These are phyloP conservation scores for Phytophthora constricta DNA, from an alignment of 352 stramenopile genomes.

Conservation along the genomic window DNA sequence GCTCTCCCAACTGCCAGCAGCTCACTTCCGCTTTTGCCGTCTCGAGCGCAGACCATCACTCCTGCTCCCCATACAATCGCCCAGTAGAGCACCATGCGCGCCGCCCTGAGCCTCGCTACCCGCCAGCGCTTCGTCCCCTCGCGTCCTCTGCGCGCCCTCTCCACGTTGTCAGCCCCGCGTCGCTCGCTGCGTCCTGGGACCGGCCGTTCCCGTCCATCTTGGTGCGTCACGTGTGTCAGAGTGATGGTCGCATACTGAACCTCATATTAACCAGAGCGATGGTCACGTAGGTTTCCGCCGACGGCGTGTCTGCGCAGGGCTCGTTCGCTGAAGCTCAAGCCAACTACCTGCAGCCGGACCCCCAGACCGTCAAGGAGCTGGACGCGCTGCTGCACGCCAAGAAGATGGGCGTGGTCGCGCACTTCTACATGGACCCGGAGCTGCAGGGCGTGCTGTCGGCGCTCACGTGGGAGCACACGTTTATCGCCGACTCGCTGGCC, in stretches of 20 bases:
- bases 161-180: slow-evolving; percentile 36
- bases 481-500: slow-evolving; percentile 96
- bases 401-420: slow-evolving; percentile 96
- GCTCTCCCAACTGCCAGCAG: neutral
- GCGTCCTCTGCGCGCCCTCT: slow-evolving; percentile 2
- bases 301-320: slow-evolving; percentile 76
- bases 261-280: slow-evolving; percentile 20
- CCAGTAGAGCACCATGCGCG: slow-evolving; percentile 39
- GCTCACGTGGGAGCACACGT: slow-evolving; percentile 90
- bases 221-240: slow-evolving; percentile 39
- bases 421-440: slow-evolving; percentile 99
- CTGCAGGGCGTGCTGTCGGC: slow-evolving; percentile 91
- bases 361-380: slow-evolving; percentile 87
- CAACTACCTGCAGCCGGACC: slow-evolving; percentile 86
- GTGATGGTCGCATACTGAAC: neutral
- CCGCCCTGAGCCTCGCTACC: slow-evolving; percentile 37
- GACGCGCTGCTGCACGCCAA: slow-evolving; percentile 87
- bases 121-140: slow-evolving; percentile 29
- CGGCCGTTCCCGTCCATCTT: slow-evolving; percentile 81
- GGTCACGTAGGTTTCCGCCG: slow-evolving; percentile 66
- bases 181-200: slow-evolving; percentile 74
- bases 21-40: slow-evolving; percentile 26
- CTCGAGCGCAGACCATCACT: slow-evolving; percentile 7
- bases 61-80: neutral
- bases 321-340: slow-evolving; percentile 91